phyloP scores from a whole-genome alignment of 495 filamentous ascomycete species.

The Cudoniella acicularis region DNA sequence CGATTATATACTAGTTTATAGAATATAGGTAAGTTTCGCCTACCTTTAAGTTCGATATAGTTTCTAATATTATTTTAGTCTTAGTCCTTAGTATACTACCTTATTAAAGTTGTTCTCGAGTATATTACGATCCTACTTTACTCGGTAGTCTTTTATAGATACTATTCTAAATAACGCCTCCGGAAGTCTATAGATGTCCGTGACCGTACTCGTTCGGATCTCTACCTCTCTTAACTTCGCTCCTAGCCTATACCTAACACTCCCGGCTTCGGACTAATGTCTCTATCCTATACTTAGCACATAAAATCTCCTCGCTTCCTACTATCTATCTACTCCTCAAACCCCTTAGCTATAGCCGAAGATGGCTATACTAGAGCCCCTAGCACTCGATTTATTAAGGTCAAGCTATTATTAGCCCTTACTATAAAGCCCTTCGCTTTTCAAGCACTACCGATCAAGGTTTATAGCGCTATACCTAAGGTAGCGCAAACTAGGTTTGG shows the following conservation, averaged over 20 bases:
- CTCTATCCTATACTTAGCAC: slow-evolving; percentile 50
- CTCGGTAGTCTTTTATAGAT: slow-evolving; percentile 89
- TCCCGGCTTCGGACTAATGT: slow-evolving; percentile 72
- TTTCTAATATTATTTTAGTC: too few relatives aligned
- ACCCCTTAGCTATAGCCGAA: slow-evolving; percentile 40
- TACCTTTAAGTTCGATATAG: too few relatives aligned
- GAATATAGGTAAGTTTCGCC: too few relatives aligned
- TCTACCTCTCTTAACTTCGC: slow-evolving; percentile 93
- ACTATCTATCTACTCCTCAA: slow-evolving; percentile 37
- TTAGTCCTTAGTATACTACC: slow-evolving; percentile 95
- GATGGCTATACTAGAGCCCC: slow-evolving; percentile 36
- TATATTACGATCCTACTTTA: slow-evolving; percentile 87
- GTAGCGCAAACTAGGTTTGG: slow-evolving; percentile 23
- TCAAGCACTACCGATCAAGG: slow-evolving; percentile 73
- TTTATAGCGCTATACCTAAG: too few relatives aligned
- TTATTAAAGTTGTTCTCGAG: slow-evolving; percentile 95
- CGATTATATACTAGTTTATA: slow-evolving; percentile 84
- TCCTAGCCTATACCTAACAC: slow-evolving; percentile 93
- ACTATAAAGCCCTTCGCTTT: slow-evolving; percentile 69
- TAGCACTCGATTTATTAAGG: slow-evolving; percentile 44
- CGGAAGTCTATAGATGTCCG: slow-evolving; percentile 94
- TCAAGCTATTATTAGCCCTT: slow-evolving; percentile 34
- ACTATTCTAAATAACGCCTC: slow-evolving; percentile 96
- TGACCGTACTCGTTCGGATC: slow-evolving; percentile 86
- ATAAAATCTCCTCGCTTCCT: slow-evolving; percentile 54